These are phyloP conservation scores for Colletotrichum nymphaeae DNA, from an alignment of 2,329 filamentous ascomycete genomes.

Conservation along the genomic window DNA sequence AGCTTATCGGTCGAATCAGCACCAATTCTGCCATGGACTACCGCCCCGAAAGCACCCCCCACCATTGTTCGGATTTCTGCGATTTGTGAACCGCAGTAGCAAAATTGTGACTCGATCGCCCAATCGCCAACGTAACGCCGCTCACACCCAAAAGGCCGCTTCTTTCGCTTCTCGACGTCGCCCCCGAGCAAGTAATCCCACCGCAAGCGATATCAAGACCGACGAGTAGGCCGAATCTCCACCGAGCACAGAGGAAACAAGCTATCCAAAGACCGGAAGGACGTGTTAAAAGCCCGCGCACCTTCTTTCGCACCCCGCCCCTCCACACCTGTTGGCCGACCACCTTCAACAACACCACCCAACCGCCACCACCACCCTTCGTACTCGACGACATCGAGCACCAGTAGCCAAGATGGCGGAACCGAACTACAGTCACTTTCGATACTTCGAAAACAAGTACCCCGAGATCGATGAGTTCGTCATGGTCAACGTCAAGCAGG, in stretches of 20 bases:
- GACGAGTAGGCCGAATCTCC: slow-evolving; percentile 22
- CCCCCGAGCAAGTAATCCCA: slow-evolving; percentile 11
- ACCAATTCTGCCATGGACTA: slow-evolving; percentile 45
- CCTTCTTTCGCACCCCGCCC: slow-evolving; percentile 44
- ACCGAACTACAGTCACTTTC: slow-evolving; percentile 78
- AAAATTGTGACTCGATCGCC: slow-evolving; percentile 55
- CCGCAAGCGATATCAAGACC: slow-evolving; percentile 7
- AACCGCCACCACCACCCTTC: slow-evolving; percentile 34
- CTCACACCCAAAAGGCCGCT: slow-evolving; percentile 14
- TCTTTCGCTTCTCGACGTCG: slow-evolving; percentile 24
- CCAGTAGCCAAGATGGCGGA: slow-evolving; percentile 82
- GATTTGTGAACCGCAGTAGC: slow-evolving; percentile 48
- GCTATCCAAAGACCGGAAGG: slow-evolving; percentile 7
- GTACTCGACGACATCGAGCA: slow-evolving; percentile 41
- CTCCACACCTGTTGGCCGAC: slow-evolving; percentile 35
- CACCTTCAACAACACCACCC: slow-evolving; percentile 29
- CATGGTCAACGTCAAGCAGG: slow-evolving; percentile 99
- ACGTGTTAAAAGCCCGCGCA: slow-evolving; percentile 37
- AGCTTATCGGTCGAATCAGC: slow-evolving; percentile 28
- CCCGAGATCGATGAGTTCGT: slow-evolving; percentile 99
- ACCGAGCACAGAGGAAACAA: slow-evolving; percentile 34
- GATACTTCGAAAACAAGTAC: slow-evolving; percentile 98
- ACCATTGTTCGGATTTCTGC: slow-evolving; percentile 46
- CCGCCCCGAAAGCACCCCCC: slow-evolving; percentile 51
- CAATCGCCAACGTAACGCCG: slow-evolving; percentile 39